Conservation (phyloP, 768 basidiomycete genomes). For the Russula dissimulans region DNA sequence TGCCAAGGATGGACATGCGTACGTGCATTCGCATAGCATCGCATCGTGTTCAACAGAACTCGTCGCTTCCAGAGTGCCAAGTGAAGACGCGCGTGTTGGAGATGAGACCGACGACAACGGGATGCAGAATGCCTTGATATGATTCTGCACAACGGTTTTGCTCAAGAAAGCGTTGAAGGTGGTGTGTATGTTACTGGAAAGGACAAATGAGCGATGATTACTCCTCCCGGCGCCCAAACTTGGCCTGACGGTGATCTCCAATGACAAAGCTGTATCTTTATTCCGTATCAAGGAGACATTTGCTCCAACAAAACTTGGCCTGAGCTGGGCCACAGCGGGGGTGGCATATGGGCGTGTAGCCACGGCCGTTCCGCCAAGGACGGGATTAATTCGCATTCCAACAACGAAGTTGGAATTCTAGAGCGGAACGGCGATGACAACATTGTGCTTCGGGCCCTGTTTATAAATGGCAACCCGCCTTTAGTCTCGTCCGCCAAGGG, state of each 20-base stretch:
- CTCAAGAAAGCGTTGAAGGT: background rate
- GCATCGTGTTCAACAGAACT: background rate
- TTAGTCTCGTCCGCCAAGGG: background rate
- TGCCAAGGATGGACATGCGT: background rate
- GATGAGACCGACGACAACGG: background rate
- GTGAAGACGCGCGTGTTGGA: background rate
- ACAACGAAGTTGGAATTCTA: background rate
- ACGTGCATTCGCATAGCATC: background rate
- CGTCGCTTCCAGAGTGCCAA: background rate
- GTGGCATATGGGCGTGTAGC: too few relatives aligned
- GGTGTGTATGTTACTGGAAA: background rate
- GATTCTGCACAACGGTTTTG: background rate
- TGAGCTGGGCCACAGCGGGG: background rate
- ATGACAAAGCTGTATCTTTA: too few relatives aligned
- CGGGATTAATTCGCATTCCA: background rate
- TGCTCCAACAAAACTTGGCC: background rate
- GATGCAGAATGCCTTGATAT: background rate
- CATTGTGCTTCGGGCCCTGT: background rate
- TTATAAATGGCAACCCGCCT: background rate
- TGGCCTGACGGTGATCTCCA: background rate
- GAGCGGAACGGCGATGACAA: background rate
- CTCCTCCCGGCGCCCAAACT: background rate
- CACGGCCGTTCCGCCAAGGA: background rate
- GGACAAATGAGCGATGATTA: background rate
- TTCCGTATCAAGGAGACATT: background rate